phyloP scores from a whole-genome alignment of 208 protist species.

The Leishmania tropica region DNA sequence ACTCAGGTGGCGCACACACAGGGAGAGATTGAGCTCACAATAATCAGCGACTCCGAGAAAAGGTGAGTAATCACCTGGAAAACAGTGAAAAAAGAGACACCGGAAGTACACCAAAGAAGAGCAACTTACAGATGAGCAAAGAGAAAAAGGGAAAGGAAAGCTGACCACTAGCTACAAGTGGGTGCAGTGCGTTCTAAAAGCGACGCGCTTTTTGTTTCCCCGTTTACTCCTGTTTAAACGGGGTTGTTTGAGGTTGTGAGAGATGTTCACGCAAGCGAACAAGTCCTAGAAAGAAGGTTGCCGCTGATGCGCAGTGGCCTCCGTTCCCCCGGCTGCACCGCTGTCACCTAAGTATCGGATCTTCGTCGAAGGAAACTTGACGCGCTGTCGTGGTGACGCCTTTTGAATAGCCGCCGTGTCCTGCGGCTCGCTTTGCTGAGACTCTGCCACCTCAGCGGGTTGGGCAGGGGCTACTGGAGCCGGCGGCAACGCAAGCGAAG shows the following conservation, averaged over 20 bases:
- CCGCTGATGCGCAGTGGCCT: neutral
- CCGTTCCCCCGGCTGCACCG: neutral
- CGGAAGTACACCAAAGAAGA: neutral
- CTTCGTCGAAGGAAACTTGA: slow-evolving; percentile 29
- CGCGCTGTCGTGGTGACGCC: slow-evolving; percentile 5
- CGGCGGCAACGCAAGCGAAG: neutral
- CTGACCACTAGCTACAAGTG: neutral
- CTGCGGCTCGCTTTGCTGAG: slow-evolving; percentile 3
- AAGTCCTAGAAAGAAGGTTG: neutral
- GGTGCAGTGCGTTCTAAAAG: neutral
- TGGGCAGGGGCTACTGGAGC: neutral
- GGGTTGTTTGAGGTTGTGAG: neutral
- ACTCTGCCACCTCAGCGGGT: neutral
- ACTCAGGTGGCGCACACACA: neutral
- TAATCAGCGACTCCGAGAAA: neutral
- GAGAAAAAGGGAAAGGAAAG: neutral
- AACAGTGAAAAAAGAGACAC: too few species aligned
- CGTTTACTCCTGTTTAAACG: neutral
- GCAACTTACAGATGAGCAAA: neutral
- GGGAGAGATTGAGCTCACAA: neutral
- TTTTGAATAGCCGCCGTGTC: neutral
- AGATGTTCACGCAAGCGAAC: neutral
- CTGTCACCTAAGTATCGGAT: slow-evolving; percentile 19
- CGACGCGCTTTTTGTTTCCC: neutral
- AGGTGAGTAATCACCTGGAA: neutral